Base-by-base conservation (phyloP, 1,139 yeast species). In the Geotrichum siamense region DNA sequence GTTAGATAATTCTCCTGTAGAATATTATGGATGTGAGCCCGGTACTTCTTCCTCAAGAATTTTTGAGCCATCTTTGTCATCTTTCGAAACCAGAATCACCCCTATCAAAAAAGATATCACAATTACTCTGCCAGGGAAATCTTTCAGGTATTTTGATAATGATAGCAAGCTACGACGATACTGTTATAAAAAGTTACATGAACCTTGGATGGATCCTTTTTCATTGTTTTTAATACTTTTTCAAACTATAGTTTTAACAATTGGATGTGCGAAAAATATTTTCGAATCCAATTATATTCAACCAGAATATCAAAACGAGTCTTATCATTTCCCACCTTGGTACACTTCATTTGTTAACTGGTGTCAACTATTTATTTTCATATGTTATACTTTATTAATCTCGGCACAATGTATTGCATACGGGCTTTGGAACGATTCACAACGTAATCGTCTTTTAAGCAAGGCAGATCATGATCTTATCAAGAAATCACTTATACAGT, bases 381-480 rank as follows among this genome's bases (percentile, higher is more conserved):
- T 72, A 1, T 46, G 77, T 8, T 86, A 81, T 59, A 81, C 96
- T 0, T 16, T 71, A 1, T 93, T 85, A 54, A 70, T 78, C 39
- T 38, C 63, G 0, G 62, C 73, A 2, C 82, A 82, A 55, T 69
- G 78, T 1, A 66, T 86, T 38, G 84, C 91, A 0, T 83, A 76
- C 63, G 95, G 95, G 0, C 65, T 83, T 17, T 38, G 39, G 36
- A 38, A 43, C 15, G 46, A 43, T 21, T 38, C 46, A 1, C 46
- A 43, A 21, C 35, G 46, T 3, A 26, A 27, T 16, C 13, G 28
- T 4, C n/a, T 43, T 1, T 16, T 30, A 15, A 30, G 9, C 21
- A 30, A 16, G 21, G 17, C 21, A 22, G 26, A 12, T n/a, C n/a
- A n/a, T n/a, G n/a, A n/a, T n/a, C n/a, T n/a, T n/a, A 9, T 3